Evolutionary conservation across 768 basidiomycete genomes (phyloP), one percentile per base, ranked within the genome.

Genomic region (Leccinum obscurum): DNA sequence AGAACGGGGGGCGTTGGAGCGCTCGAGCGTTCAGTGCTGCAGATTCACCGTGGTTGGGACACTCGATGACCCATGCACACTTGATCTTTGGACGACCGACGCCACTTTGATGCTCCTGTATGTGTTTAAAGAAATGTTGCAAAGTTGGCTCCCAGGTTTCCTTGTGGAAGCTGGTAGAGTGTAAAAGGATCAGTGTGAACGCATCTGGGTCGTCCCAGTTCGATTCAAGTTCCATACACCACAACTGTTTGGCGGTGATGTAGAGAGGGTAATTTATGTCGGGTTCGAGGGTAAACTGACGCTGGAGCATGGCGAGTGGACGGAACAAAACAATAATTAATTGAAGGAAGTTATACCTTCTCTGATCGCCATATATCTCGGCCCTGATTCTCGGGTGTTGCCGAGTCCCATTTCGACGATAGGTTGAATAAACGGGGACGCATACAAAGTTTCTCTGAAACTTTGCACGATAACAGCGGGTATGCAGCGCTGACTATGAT

Each of bases 121-220:
- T 2, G 41, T 76, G 68, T 0, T 70, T 50, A 54, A 87, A 83
- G 24, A 90, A 63, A 14, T 74, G 75, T 24, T 77, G 76, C 14
- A 89, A 63, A 4, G 82, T 79, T 2, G 88, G 85, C 62, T 87
- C 85, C 86, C 85, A 89, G 3, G 82, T 85, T 73, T 90, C 88
- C 69, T 89, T 89, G 75, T 88, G 87, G 65, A 87, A 89, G 69
- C 87, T 86, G 2, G 88, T 89, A 4, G 86, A 83, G 68, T 89
- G 88, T 2, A 88, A 74, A n/a, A 87, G 66, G 34, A 89, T 73
- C 35, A 88, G 75, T 0, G 87, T 88, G 59, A 82, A 67, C 5
- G 81, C 85, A 37, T 79, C 72, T 6, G 74, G 75, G 64, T 81
- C 75, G 8, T 65, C 56, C 50, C 66, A 64, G 56, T 80, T 65